These are phyloP conservation scores for Vitis hybrid DNA, from an alignment of 177 flowering plant genomes.

Conservation along the genomic window DNA sequence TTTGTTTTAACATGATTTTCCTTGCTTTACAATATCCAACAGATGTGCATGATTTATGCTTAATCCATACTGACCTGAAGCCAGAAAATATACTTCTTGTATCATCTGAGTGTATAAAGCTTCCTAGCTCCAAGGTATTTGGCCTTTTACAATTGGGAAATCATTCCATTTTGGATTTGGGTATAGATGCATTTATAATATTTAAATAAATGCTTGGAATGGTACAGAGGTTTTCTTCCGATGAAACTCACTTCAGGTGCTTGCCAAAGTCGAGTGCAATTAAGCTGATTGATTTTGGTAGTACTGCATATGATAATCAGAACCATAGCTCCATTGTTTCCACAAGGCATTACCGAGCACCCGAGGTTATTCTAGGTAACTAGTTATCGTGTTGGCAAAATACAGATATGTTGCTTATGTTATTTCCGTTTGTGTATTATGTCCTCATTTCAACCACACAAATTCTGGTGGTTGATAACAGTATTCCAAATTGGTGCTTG, in stretches of 20 bases:
- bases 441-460: not conserved
- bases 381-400: conserved; percentile 16
- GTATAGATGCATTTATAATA: conserved; percentile 20
- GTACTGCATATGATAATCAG: conserved; percentile 71
- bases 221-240: conserved; percentile 64
- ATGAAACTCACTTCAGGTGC: conserved; percentile 53
- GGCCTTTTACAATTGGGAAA: conserved; percentile 19
- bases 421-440: conserved; percentile 7
- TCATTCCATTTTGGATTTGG: conserved; percentile 25
- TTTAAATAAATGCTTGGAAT: conserved; percentile 37
- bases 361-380: conserved; percentile 93
- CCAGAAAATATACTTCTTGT: conserved; percentile 92
- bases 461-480: too few relatives aligned
- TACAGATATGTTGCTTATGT: conserved; percentile 1
- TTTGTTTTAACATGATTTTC: conserved; percentile 13
- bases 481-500: too few relatives aligned
- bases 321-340: conserved; percentile 76
- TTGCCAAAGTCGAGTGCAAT: conserved; percentile 94
- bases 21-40: conserved; percentile 30
- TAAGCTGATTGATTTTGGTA: conserved; percentile 98
- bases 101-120: conserved; percentile 69
- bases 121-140: conserved; percentile 68
- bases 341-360: conserved; percentile 94
- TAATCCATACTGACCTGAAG: conserved; percentile 94
- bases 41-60: conserved; percentile 86